Percentiles rank a stretch among this genome's conserved stretches.
Evolutionary conservation across 371 early-diverging fungal genomes (phyloP).

Genomic region (Lichtheimia hyalospora): DNA sequence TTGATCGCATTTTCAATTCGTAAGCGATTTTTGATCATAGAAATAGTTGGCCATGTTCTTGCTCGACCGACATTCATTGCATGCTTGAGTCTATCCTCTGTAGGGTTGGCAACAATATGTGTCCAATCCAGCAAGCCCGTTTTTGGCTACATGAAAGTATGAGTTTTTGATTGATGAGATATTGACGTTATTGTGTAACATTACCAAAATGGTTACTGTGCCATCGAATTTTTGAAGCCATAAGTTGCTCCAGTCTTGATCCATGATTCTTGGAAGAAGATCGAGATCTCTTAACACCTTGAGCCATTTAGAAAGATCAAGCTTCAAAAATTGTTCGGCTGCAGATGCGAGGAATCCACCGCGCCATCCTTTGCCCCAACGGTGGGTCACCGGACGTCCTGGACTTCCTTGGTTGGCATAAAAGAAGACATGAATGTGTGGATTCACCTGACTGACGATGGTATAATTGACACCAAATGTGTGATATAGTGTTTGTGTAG

Average conservation of each 20-base stretch:
- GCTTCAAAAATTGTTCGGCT: conserved; percentile 76
- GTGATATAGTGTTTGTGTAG: conserved; percentile 70
- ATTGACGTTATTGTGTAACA: not conserved
- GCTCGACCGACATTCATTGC: conserved; percentile 63
- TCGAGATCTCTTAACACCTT: conserved; percentile 76
- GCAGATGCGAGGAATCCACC: conserved; percentile 87
- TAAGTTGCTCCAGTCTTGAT: conserved; percentile 80
- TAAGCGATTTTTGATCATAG: conserved; percentile 79
- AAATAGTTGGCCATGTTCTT: conserved; percentile 80
- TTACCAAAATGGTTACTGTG: conserved; percentile 78
- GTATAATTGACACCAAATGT: conserved; percentile 87
- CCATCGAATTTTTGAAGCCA: conserved; percentile 92
- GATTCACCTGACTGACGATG: conserved; percentile 90
- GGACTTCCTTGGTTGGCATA: conserved; percentile 75
- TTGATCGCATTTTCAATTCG: conserved; percentile 71
- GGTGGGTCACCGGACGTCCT: conserved; percentile 69
- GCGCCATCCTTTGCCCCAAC: conserved; percentile 66
- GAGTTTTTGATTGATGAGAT: not conserved
- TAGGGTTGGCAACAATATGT: conserved; percentile 74
- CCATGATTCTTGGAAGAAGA: conserved; percentile 71
- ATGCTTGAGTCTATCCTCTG: conserved; percentile 50
- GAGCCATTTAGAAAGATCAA: conserved; percentile 89
- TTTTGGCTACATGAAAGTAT: conserved; percentile 48
- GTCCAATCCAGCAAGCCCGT: conserved; percentile 65
- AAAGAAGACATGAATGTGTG: conserved; percentile 86